phyloP scores from a whole-genome alignment of 2,329 filamentous ascomycete species.

The Fusarium papillatum region DNA sequence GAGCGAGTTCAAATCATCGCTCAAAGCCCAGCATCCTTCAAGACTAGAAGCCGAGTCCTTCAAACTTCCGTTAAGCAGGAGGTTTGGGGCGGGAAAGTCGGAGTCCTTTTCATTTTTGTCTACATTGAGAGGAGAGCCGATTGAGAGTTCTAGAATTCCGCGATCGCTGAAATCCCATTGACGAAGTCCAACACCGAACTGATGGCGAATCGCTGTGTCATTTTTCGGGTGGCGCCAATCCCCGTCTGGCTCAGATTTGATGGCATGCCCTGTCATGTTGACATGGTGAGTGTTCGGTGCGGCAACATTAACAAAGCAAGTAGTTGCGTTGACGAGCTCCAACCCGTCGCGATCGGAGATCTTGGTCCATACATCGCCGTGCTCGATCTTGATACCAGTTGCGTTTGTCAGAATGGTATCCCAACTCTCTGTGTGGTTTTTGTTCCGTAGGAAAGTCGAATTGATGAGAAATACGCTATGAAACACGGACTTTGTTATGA shows the following conservation, averaged over 20 bases:
- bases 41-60: neutral
- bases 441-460: no score
- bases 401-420: no score
- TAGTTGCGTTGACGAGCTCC: neutral
- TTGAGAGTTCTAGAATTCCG: neutral
- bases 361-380: neutral
- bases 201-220: neutral
- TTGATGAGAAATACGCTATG: no score
- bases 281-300: neutral
- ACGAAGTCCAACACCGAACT: neutral
- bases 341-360: neutral
- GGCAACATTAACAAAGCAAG: neutral
- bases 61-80: neutral
- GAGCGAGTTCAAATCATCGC: neutral
- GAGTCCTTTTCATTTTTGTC: no score
- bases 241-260: neutral
- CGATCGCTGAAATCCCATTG: neutral
- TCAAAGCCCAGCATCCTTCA: neutral
- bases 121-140: no score
- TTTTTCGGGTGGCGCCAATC: neutral
- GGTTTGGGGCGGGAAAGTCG: neutral
- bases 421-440: no score
- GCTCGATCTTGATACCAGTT: no score
- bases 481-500: no score
- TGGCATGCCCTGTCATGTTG: neutral